phyloP scores from a whole-genome alignment of 106 monocot species.

The Iris macrosiphon region DNA sequence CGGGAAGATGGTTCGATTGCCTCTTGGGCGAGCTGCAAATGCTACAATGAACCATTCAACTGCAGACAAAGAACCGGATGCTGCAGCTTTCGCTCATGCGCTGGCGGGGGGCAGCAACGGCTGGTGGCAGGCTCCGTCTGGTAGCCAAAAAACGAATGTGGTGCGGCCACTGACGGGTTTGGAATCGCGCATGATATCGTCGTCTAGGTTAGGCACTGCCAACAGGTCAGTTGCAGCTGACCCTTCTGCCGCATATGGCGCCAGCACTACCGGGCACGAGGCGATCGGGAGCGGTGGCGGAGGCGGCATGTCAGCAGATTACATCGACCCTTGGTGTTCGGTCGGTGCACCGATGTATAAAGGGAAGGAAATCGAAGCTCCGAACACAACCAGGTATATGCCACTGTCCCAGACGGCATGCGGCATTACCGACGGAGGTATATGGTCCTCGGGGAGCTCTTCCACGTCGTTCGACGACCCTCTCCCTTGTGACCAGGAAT shows the following conservation, averaged over 20 bases:
- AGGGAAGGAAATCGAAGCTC: neutral
- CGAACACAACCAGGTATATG: neutral
- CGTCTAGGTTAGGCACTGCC: neutral
- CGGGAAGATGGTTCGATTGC: slow-evolving; percentile 7
- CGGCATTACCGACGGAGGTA: neutral
- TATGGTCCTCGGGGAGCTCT: neutral
- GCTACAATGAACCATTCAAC: too few species aligned
- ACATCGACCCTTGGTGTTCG: neutral
- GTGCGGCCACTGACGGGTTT: slow-evolving; percentile 2
- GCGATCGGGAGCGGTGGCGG: neutral
- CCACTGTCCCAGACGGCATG: neutral
- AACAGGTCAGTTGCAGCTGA: neutral
- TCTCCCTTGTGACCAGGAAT: neutral
- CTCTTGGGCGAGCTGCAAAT: neutral
- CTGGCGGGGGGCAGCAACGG: neutral
- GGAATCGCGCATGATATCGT: neutral
- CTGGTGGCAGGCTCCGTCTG: neutral
- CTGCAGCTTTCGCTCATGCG: neutral
- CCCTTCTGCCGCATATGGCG: neutral
- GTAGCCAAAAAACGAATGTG: neutral
- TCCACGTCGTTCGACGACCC: neutral
- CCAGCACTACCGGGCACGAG: neutral
- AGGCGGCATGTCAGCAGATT: neutral
- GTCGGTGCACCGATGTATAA: neutral
- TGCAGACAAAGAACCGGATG: neutral